A percentile compares a stretch with the other conserved stretches of the same genome.
phyloP scores from a whole-genome alignment of 805 yeast genomes.

The Metschnikowia gelsemii region DNA sequence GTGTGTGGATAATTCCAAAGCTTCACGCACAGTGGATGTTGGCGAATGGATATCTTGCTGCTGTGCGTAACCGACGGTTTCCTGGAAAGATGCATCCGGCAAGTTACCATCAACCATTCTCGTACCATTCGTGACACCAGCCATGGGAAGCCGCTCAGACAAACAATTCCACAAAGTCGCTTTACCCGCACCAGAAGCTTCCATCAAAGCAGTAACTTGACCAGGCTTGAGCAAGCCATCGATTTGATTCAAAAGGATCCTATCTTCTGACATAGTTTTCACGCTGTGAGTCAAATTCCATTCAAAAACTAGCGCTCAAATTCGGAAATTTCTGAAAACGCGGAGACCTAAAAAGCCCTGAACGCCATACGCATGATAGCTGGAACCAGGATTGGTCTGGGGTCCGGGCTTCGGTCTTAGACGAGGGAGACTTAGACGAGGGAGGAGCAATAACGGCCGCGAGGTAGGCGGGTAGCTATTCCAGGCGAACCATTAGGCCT shows the following conservation, averaged over 20 bases:
- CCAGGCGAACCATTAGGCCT: no score
- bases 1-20: constrained; percentile 67
- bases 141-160: constrained; percentile 67
- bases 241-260: constrained; percentile 40
- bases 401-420: no score
- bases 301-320: no score
- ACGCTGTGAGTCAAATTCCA: constrained; percentile 38
- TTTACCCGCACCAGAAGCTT: constrained; percentile 86
- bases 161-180: constrained; percentile 73
- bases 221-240: constrained; percentile 79
- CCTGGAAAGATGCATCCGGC: constrained; percentile 64
- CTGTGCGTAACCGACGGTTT: constrained; percentile 78
- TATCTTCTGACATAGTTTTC: constrained; percentile 36
- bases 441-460: no score
- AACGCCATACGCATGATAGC: no score
- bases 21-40: constrained; percentile 71
- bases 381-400: no score
- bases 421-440: no score
- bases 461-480: no score
- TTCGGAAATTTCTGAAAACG: no score
- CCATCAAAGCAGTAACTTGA: constrained; percentile 79
- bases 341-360: no score
- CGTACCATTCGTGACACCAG: constrained; percentile 64
- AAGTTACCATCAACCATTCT: constrained; percentile 64
- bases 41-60: constrained; percentile 77